These are phyloP conservation scores for Colletotrichum spinosum DNA, from an alignment of 2,329 filamentous ascomycete genomes.

Conservation along the genomic window DNA sequence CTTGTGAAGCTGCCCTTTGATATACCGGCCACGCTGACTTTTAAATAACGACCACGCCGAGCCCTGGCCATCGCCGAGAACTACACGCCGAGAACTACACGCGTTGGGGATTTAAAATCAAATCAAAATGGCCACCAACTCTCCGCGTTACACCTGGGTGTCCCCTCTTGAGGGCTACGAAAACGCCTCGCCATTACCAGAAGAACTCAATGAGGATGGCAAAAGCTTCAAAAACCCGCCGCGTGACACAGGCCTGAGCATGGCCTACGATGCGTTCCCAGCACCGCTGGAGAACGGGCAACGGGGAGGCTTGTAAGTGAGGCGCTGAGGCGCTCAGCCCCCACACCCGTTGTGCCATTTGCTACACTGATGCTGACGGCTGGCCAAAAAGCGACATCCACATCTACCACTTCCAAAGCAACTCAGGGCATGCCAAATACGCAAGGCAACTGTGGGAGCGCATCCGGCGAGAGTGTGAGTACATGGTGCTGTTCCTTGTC, in stretches of 20 bases:
- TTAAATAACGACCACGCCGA: background rate
- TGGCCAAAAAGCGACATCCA: constrained; percentile 73
- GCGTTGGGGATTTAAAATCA: background rate
- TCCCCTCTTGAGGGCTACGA: constrained; percentile 71
- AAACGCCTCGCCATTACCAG: constrained; percentile 64
- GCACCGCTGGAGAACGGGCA: constrained; percentile 74
- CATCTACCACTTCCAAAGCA: constrained; percentile 81
- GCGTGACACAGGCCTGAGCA: constrained; percentile 66
- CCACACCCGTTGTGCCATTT: background rate
- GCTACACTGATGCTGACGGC: background rate
- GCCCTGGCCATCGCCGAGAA: background rate
- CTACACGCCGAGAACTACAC: background rate
- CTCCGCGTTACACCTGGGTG: constrained; percentile 59
- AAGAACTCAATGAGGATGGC: constrained; percentile 75
- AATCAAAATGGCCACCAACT: constrained; percentile 42
- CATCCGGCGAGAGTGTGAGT: constrained; percentile 82
- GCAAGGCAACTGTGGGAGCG: constrained; percentile 81
- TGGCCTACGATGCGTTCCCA: constrained; percentile 77
- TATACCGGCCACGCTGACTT: too few relatives aligned
- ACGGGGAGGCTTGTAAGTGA: constrained; percentile 78
- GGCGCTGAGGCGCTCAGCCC: background rate
- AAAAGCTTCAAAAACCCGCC: constrained; percentile 81
- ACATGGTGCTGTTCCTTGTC: too few relatives aligned
- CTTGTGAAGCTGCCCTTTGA: too few relatives aligned
- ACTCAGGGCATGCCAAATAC: constrained; percentile 71